Conservation (phyloP, 164 flowering plant genomes). For the Aristolochia contorta region DNA sequence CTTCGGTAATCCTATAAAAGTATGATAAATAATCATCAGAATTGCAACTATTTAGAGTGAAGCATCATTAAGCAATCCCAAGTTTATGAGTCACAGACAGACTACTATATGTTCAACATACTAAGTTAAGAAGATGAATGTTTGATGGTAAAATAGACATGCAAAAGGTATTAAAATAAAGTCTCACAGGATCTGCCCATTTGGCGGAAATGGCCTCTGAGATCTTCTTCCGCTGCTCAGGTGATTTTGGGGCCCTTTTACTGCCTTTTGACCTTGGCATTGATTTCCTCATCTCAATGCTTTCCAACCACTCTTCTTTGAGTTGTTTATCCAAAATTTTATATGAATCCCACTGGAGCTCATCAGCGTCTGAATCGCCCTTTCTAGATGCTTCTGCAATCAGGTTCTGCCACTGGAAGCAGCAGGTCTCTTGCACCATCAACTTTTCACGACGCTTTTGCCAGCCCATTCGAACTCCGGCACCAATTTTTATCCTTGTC, state of each 20-base stretch:
- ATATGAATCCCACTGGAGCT: slow-evolving; percentile 84
- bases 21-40: background rate
- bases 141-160: background rate
- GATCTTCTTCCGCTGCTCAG: slow-evolving; percentile 78
- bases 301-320: slow-evolving; percentile 56
- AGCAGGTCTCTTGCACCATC: slow-evolving; percentile 63
- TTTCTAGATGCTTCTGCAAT: slow-evolving; percentile 73
- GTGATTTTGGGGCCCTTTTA: slow-evolving; percentile 79
- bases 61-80: no score
- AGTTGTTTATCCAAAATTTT: slow-evolving; percentile 45
- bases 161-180: slow-evolving; percentile 4
- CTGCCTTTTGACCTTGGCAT: slow-evolving; percentile 38
- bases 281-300: slow-evolving; percentile 46
- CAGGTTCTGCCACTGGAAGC: slow-evolving; percentile 73
- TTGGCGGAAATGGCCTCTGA: slow-evolving; percentile 87
- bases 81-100: no score
- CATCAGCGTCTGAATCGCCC: slow-evolving; percentile 59
- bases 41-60: background rate
- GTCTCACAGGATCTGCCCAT: slow-evolving; percentile 95
- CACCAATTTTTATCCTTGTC: slow-evolving; percentile 66
- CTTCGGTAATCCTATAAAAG: slow-evolving; percentile 54
- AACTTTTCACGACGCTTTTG: slow-evolving; percentile 50
- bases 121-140: no score
- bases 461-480: slow-evolving; percentile 78
- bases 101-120: no score